Conservation (phyloP, 2,329 filamentous ascomycete species). For the Colletotrichum karsti region DNA sequence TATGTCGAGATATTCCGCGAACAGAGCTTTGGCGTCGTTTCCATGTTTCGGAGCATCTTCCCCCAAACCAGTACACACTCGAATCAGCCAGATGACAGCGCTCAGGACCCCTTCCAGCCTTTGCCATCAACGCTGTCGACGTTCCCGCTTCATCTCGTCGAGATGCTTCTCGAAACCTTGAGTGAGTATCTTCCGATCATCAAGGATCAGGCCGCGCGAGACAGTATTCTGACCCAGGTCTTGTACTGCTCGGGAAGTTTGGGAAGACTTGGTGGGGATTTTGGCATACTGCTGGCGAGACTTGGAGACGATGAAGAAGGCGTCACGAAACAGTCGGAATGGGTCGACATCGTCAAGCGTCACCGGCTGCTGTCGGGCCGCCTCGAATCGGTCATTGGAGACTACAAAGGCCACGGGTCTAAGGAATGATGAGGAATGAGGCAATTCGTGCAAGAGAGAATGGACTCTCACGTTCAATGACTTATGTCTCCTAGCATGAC, state of each 20-base stretch:
- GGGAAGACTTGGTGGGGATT: constrained; percentile 89
- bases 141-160: constrained; percentile 85
- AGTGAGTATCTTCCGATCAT: constrained; percentile 82
- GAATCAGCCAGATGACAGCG: constrained; percentile 12
- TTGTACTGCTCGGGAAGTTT: constrained; percentile 93
- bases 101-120: constrained; percentile 57
- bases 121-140: constrained; percentile 82
- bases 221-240: constrained; percentile 91
- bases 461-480: too few species aligned
- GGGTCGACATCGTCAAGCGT: constrained; percentile 89
- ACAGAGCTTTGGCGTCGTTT: constrained; percentile 95
- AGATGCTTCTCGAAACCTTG: constrained; percentile 81
- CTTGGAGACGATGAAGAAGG: constrained; percentile 40
- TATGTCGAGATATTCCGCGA: constrained; percentile 98
- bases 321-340: constrained; percentile 59
- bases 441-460: neutral
- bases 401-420: constrained; percentile 45
- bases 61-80: constrained; percentile 56
- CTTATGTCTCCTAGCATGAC: too few species aligned
- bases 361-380: constrained; percentile 86
- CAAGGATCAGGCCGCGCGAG: constrained; percentile 79
- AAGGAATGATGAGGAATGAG: neutral
- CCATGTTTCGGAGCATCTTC: constrained; percentile 93
- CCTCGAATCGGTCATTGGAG: constrained; percentile 73
- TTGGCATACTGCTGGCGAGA: constrained; percentile 84